A percentile compares a stretch with the other conserved stretches of the same genome.
phyloP scores from a whole-genome alignment of 352 stramenopile genomes.

The Globisporangium heterothallicum region DNA sequence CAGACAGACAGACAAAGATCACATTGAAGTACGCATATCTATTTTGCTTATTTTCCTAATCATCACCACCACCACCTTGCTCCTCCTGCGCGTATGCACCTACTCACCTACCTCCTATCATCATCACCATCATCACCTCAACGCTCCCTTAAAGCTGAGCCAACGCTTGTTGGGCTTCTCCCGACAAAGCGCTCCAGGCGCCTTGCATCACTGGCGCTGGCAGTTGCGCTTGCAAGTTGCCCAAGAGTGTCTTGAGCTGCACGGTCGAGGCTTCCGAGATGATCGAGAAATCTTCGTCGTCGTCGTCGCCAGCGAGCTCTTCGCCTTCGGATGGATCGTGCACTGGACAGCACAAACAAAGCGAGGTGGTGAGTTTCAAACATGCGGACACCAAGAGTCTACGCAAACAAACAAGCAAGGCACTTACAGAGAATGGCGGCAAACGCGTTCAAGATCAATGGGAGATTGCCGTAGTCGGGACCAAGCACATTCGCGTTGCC shows the following conservation, averaged over 20 bases:
- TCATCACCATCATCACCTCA: background rate
- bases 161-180: slow-evolving; percentile 67
- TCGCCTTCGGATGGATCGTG: slow-evolving; percentile 54
- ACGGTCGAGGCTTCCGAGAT: slow-evolving; percentile 56
- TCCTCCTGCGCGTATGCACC: background rate
- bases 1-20: background rate
- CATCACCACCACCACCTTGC: background rate
- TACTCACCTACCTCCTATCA: slow-evolving; percentile 3
- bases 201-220: slow-evolving; percentile 52
- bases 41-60: slow-evolving; percentile 3
- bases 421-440: slow-evolving; percentile 66
- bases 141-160: slow-evolving; percentile 37
- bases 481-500: slow-evolving; percentile 65
- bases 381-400: background rate
- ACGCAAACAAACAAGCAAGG: slow-evolving; percentile 10
- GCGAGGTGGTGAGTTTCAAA: slow-evolving; percentile 7
- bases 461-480: slow-evolving; percentile 56
- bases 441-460: slow-evolving; percentile 70
- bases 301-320: slow-evolving; percentile 34
- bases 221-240: slow-evolving; percentile 64
- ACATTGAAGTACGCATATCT: slow-evolving; percentile 8
- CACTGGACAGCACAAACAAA: slow-evolving; percentile 27
- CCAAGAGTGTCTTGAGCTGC: slow-evolving; percentile 54
- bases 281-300: slow-evolving; percentile 67
- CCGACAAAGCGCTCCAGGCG: slow-evolving; percentile 64